These are phyloP conservation scores for Pholiota microspora DNA, from an alignment of 768 basidiomycete species.

Conservation along the genomic window DNA sequence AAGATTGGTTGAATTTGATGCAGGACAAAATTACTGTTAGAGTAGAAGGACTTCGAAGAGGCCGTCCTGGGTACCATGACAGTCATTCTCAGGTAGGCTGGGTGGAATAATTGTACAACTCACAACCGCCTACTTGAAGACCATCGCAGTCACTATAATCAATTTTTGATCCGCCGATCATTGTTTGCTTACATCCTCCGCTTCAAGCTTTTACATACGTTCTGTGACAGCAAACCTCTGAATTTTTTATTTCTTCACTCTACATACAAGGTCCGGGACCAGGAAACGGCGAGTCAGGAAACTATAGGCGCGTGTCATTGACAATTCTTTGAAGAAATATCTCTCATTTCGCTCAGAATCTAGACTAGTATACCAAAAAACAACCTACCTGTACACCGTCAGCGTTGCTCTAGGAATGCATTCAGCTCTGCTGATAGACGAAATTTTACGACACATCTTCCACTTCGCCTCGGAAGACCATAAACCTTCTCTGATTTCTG, in stretches of 20 bases:
- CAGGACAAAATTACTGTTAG: too few relatives aligned
- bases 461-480: constrained; percentile 26
- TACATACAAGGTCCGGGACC: neutral
- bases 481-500: constrained; percentile 27
- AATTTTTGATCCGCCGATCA: constrained; percentile 6
- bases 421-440: constrained; percentile 43
- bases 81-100: too few relatives aligned
- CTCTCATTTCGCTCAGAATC: too few relatives aligned
- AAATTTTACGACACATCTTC: constrained; percentile 45
- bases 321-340: neutral
- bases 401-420: constrained; percentile 27
- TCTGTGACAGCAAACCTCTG: constrained; percentile 9
- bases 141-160: neutral
- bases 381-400: too few relatives aligned
- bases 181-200: constrained; percentile 7
- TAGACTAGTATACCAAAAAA: too few relatives aligned
- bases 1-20: too few relatives aligned
- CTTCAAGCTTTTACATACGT: constrained; percentile 11
- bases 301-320: neutral
- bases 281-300: neutral
- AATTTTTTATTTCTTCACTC: constrained; percentile 6
- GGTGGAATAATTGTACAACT: too few relatives aligned
- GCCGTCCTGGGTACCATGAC: too few relatives aligned
- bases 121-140: too few relatives aligned
- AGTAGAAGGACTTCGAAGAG: too few relatives aligned